Evolutionary conservation across 2,329 filamentous ascomycete genomes (phyloP), one percentile per base, ranked within the genome.

Genomic region (Botryotinia globosa): DNA sequence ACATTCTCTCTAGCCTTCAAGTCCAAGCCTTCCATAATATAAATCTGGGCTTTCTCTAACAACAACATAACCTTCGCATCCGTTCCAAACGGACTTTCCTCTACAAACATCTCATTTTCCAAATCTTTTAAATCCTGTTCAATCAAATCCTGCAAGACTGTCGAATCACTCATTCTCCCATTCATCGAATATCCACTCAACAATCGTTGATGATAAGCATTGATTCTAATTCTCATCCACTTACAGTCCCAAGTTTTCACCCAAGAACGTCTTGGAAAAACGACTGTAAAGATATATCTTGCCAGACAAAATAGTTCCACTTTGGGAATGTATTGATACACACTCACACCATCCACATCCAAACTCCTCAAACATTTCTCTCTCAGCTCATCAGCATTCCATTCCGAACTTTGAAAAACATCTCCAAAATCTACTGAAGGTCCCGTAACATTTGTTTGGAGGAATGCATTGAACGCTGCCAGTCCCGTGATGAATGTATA

Each of bases 371-470:
- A 84, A 69, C 94, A 89, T n/a, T 85, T 82, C 74, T 85, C 85
- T 71, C 87, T 85, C 44, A 79, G 70, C 22, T 42, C 61, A 42
- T 16, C 22, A 39, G 58, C 56, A 25, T 45, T 68, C 25, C 37
- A 72, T n/a, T 76, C 75, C 34, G 69, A 67, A n/a, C 51, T 64
- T 32, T 69, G 74, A 74, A 83, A 84, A 5, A 85, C 80, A 42
- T 83, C 82, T n/a, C 83, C 77, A 71, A 87, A 83, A 6, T 82
- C 76, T n/a, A 97, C 84, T 0, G 94, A 91, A 1, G 94, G 94
- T 0, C 94, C 94, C 5, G 94, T 97, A 71, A 97, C 92, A 80
- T 94, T 97, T 1, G 90, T 89, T 81, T 98, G 94, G 25, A 97
- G 82, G 80, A 97, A 98, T 18, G 91, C 88, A 79, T 93, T 87